Conservation (phyloP, 2,329 filamentous ascomycete genomes). For the Diatrype stigma region DNA sequence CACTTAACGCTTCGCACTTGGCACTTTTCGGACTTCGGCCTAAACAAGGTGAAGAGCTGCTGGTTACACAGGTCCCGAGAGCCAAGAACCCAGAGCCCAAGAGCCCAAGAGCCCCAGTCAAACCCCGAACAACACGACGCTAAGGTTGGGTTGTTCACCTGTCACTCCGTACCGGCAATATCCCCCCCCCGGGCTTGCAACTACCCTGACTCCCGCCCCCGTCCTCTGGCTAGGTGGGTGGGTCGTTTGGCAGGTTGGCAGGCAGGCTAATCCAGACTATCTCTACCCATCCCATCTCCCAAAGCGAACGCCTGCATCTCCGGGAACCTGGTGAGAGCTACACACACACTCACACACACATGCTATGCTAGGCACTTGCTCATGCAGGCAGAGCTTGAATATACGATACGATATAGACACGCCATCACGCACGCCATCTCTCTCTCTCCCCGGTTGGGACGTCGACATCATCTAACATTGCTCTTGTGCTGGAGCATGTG, state of each 20-base stretch:
- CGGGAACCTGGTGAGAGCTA: background rate
- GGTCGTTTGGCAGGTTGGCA: no score
- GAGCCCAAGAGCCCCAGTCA: background rate
- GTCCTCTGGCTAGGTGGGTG: background rate
- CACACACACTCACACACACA: conserved; percentile 1
- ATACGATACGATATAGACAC: no score
- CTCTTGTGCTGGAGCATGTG: no score
- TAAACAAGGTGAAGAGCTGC: background rate
- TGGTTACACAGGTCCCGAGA: background rate
- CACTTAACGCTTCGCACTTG: no score
- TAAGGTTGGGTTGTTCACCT: background rate
- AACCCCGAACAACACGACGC: background rate
- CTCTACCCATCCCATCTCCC: background rate
- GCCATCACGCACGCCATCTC: no score
- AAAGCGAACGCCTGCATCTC: background rate
- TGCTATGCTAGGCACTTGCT: no score
- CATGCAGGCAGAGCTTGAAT: no score
- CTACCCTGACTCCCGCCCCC: background rate
- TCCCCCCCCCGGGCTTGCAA: background rate
- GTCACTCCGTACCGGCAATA: background rate
- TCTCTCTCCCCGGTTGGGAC: no score
- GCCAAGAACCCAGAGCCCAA: no score
- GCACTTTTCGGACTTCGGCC: no score
- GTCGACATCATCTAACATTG: no score
- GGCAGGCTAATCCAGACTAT: background rate